phyloP scores from a whole-genome alignment of 177 flowering plant genomes.

The Vitis hybrid region DNA sequence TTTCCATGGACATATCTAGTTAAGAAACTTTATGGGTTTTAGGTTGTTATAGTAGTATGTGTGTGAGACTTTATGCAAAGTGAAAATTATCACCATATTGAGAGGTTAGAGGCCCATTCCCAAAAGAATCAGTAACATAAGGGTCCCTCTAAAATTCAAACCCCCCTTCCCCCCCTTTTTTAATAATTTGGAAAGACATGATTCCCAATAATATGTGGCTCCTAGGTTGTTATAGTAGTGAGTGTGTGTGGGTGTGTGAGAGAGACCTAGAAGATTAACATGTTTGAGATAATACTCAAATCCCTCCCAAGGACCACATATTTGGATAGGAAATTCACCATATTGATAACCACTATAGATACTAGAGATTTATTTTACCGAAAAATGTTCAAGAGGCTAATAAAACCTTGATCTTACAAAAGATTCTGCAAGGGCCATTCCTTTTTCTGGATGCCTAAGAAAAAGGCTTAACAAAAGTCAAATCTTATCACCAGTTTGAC shows the following conservation, averaged over 20 bases:
- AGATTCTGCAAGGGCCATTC: not conserved
- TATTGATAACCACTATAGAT: not conserved
- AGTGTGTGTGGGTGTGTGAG: not conserved
- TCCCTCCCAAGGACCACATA: not conserved
- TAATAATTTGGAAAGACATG: too few relatives aligned
- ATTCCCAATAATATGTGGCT: too few relatives aligned
- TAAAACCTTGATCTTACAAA: not conserved
- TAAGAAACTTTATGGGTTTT: too few relatives aligned
- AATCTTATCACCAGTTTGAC: not conserved
- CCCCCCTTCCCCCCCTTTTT: too few relatives aligned
- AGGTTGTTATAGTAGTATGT: too few relatives aligned
- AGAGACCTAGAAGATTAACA: not conserved
- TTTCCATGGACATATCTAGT: too few relatives aligned
- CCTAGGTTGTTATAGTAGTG: not conserved
- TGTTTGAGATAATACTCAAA: not conserved
- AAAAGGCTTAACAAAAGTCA: not conserved
- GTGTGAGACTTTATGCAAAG: too few relatives aligned
- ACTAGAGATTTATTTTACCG: not conserved
- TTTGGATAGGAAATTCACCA: not conserved
- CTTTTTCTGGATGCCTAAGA: not conserved
- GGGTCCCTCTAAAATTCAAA: too few relatives aligned
- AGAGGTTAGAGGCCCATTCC: too few relatives aligned
- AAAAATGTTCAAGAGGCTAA: not conserved
- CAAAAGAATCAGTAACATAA: too few relatives aligned
- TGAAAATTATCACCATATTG: too few relatives aligned